Evolutionary conservation across 2,329 filamentous ascomycete genomes (phyloP).

Genomic region (Periconia sp.): DNA sequence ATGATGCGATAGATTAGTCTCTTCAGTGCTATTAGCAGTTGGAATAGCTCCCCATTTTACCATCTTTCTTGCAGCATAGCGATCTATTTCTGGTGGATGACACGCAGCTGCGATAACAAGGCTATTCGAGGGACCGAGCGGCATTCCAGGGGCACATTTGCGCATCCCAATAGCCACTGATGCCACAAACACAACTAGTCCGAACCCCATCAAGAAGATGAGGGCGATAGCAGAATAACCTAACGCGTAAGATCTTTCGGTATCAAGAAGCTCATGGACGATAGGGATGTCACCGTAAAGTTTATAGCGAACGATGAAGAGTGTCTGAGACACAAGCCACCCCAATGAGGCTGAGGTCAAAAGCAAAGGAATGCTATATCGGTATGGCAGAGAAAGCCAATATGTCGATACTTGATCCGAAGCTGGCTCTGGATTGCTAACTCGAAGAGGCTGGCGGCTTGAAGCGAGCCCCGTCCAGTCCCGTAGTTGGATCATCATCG

Average conservation of each 20-base stretch:
- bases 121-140: constrained; percentile 11
- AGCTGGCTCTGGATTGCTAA: constrained; percentile 9
- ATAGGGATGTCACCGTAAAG: constrained; percentile 1
- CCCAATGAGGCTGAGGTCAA: constrained; percentile 4
- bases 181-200: not conserved
- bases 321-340: constrained; percentile 9
- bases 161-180: constrained; percentile 3
- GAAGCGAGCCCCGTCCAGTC: constrained; percentile 10
- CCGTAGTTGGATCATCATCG: constrained; percentile 6
- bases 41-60: too few species aligned
- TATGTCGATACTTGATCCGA: constrained; percentile 12
- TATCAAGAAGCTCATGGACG: too few species aligned
- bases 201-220: too few species aligned
- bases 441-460: constrained; percentile 6
- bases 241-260: too few species aligned
- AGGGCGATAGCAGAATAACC: too few species aligned
- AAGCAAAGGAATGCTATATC: constrained; percentile 10
- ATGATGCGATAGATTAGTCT: too few species aligned
- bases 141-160: constrained; percentile 9
- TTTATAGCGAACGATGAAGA: constrained; percentile 7
- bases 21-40: too few species aligned
- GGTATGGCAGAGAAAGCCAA: constrained; percentile 12
- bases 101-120: constrained; percentile 8
- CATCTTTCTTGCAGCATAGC: constrained; percentile 7
- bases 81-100: constrained; percentile 8